phyloP scores from a whole-genome alignment of 2,329 filamentous ascomycete genomes.

The Trichoderma citrinoviride region DNA sequence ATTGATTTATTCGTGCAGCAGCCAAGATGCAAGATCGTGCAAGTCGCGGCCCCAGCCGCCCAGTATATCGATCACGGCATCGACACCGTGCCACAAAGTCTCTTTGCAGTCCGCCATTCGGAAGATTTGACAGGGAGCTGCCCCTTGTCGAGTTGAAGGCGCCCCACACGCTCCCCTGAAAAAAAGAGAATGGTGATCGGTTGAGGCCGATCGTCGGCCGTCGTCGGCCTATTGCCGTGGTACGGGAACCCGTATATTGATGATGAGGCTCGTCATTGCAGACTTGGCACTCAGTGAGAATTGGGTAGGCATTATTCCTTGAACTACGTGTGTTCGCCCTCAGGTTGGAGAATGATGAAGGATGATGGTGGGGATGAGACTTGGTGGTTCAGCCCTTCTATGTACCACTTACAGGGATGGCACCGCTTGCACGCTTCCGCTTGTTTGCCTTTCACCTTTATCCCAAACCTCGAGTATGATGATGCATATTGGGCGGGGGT shows the following conservation, averaged over 20 bases:
- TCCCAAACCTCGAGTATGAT: no score
- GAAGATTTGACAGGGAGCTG: not conserved
- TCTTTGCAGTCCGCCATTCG: not conserved
- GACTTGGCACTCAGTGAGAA: no score
- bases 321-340: no score
- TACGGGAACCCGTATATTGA: no score
- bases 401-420: no score
- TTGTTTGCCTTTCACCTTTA: no score
- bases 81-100: conserved; percentile 17
- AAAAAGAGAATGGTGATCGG: not conserved
- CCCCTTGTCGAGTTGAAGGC: not conserved
- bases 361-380: not conserved
- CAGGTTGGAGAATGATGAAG: not conserved
- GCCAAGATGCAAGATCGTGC: conserved; percentile 15
- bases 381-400: no score
- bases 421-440: no score
- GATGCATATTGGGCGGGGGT: no score
- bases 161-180: not conserved
- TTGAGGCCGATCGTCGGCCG: conserved; percentile 5
- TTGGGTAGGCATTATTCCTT: no score
- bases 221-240: no score
- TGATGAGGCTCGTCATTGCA: not conserved
- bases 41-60: conserved; percentile 10
- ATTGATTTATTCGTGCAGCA: not conserved
- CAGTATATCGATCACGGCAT: conserved; percentile 1